Percentiles rank a stretch among this genome's conserved stretches.
phyloP scores from a whole-genome alignment of 1,284 basidiomycete species.

The Ganoderma boninense region DNA sequence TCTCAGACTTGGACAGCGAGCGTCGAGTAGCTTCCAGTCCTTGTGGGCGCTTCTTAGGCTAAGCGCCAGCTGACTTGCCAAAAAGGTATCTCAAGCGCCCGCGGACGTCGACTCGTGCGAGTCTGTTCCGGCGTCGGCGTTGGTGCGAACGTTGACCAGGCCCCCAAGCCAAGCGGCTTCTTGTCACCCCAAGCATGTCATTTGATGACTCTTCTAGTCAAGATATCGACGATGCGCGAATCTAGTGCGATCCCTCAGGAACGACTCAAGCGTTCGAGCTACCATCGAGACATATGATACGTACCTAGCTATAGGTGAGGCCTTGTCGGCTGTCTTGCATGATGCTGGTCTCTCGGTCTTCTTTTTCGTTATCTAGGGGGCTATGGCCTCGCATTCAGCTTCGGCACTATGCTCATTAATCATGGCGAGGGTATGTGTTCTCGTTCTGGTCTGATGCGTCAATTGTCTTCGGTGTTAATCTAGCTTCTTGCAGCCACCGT shows the following conservation, averaged over 20 bases:
- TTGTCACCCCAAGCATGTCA: too few species aligned
- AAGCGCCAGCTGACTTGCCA: neutral
- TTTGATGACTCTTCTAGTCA: too few species aligned
- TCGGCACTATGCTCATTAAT: slow-evolving; percentile 86
- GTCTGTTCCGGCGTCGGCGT: too few species aligned
- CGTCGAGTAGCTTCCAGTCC: neutral
- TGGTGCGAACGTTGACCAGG: neutral
- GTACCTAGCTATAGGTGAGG: too few species aligned
- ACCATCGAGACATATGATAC: too few species aligned
- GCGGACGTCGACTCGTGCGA: too few species aligned
- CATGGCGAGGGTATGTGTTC: slow-evolving; percentile 57
- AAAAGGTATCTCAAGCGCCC: neutral
- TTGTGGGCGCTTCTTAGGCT: neutral
- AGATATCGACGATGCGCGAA: too few species aligned
- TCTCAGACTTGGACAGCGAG: neutral
- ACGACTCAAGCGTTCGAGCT: too few species aligned
- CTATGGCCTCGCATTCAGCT: slow-evolving; percentile 81
- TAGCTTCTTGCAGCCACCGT: slow-evolving; percentile 54
- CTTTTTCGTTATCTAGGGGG: slow-evolving; percentile 86
- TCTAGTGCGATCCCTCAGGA: too few species aligned
- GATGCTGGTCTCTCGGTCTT: slow-evolving; percentile 76
- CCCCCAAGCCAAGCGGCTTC: too few species aligned
- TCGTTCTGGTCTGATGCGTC: neutral
- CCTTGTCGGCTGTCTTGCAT: slow-evolving; percentile 60
- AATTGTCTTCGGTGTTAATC: neutral